Evolutionary conservation across 2,329 filamentous ascomycete genomes (phyloP).

Genomic region (Hypoxylon sp.): DNA sequence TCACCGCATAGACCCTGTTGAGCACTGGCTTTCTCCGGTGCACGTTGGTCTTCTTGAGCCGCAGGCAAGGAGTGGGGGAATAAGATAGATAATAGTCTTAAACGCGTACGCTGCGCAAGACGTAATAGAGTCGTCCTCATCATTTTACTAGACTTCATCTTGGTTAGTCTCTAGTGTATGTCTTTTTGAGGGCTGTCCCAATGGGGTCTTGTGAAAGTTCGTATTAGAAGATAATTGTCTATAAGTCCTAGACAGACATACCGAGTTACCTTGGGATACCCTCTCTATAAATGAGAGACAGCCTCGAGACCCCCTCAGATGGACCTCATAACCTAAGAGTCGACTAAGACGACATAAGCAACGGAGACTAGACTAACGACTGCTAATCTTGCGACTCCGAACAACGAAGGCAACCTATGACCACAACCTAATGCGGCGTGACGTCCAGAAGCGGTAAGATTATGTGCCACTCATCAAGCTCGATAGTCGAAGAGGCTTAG

Average conservation of each 20-base stretch:
- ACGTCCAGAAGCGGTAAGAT: slow-evolving; percentile 28
- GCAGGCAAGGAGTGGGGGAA: slow-evolving; percentile 16
- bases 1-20: slow-evolving; percentile 45
- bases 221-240: not conserved
- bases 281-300: slow-evolving; percentile 21
- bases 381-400: slow-evolving; percentile 19
- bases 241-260: slow-evolving; percentile 2
- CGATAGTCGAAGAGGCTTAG: slow-evolving; percentile 19
- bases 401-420: slow-evolving; percentile 18
- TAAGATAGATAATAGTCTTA: slow-evolving; percentile 34
- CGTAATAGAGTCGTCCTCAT: slow-evolving; percentile 23
- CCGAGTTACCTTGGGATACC: slow-evolving; percentile 8
- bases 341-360: not conserved
- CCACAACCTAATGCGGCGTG: slow-evolving; percentile 37
- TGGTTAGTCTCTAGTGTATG: slow-evolving; percentile 2
- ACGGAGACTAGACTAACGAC: slow-evolving; percentile 1
- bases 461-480: slow-evolving; percentile 14
- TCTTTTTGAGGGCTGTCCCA: not conserved
- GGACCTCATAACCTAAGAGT: slow-evolving; percentile 11
- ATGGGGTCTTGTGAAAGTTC: not conserved
- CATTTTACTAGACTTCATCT: slow-evolving; percentile 7
- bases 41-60: slow-evolving; percentile 2
- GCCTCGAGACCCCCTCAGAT: not conserved
- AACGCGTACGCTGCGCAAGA: slow-evolving; percentile 17
- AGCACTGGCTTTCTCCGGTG: slow-evolving; percentile 14